These are phyloP conservation scores for Fistulifera pelliculosa DNA, from an alignment of 108 stramenopile genomes.

Conservation along the genomic window DNA sequence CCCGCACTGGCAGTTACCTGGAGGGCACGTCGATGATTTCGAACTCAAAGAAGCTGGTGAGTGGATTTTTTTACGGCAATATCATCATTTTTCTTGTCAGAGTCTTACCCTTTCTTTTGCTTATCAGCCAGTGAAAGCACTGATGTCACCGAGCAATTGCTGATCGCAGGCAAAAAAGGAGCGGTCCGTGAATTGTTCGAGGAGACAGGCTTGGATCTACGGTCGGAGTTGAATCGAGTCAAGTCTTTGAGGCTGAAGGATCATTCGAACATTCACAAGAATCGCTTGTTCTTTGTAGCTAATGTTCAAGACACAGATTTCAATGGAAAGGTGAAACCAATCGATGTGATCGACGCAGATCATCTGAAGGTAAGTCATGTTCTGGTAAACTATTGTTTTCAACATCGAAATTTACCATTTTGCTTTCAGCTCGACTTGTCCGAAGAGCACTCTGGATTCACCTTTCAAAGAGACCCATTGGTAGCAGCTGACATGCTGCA, in stretches of 20 bases:
- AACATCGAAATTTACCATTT: constrained; percentile 1
- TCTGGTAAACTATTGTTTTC: background rate
- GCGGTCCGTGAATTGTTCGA: constrained; percentile 70
- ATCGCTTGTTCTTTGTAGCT: constrained; percentile 46
- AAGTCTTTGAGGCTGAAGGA: constrained; percentile 27
- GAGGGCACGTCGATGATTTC: constrained; percentile 67
- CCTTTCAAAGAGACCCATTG: constrained; percentile 46
- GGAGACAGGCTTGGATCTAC: constrained; percentile 73
- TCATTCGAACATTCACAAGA: constrained; percentile 28
- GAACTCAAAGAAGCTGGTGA: constrained; percentile 46
- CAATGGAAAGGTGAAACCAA: constrained; percentile 5
- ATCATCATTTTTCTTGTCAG: too few species aligned
- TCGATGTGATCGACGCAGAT: background rate
- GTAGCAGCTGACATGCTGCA: constrained; percentile 29
- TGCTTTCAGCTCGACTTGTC: constrained; percentile 45
- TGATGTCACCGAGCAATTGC: constrained; percentile 19
- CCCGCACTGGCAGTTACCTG: constrained; percentile 72
- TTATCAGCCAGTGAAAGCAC: constrained; percentile 6
- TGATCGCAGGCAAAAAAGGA: constrained; percentile 49
- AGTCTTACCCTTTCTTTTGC: constrained; percentile 1
- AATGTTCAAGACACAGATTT: constrained; percentile 50
- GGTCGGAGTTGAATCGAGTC: constrained; percentile 35
- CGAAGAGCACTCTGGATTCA: constrained; percentile 71
- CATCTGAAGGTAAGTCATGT: background rate
- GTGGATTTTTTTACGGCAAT: too few species aligned